These are phyloP conservation scores for Zymoseptoria pseudotritici DNA, from an alignment of 2,329 filamentous ascomycete species.

Conservation along the genomic window DNA sequence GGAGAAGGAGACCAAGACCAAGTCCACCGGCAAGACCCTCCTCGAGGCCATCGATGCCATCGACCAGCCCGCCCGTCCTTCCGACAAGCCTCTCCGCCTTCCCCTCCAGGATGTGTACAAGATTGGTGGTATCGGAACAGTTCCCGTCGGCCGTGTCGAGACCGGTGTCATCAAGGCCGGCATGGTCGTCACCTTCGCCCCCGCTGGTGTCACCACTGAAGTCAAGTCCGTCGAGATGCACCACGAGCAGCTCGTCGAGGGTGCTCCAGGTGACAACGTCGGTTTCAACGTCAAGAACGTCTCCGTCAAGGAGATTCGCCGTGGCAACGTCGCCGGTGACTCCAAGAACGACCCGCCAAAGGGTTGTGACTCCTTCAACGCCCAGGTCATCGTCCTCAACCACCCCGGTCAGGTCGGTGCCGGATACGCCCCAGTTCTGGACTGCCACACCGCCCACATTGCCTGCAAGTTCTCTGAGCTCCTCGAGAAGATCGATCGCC, in stretches of 20 bases:
- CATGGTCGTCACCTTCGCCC: slow-evolving; percentile 97
- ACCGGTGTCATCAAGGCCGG: slow-evolving; percentile 84
- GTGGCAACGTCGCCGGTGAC: slow-evolving; percentile 99
- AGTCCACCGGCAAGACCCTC: slow-evolving; percentile 90
- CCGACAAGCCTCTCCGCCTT: slow-evolving; percentile 99
- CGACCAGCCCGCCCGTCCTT: slow-evolving; percentile 83
- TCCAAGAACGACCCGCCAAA: slow-evolving; percentile 98
- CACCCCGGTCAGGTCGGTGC: slow-evolving; percentile 99
- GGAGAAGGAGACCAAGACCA: slow-evolving; percentile 96
- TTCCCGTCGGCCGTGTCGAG: slow-evolving; percentile 99
- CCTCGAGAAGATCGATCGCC: slow-evolving; percentile 99
- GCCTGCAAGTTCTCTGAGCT: slow-evolving; percentile 99
- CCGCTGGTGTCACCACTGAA: slow-evolving; percentile 99
- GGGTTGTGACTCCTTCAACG: slow-evolving; percentile 90
- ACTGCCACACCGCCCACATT: slow-evolving; percentile 99
- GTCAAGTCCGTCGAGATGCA: slow-evolving; percentile 99
- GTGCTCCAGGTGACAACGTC: slow-evolving; percentile 98
- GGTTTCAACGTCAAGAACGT: slow-evolving; percentile 99
- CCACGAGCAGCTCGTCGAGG: slow-evolving; percentile 96
- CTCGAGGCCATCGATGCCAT: slow-evolving; percentile 98
- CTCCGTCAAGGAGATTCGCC: slow-evolving; percentile 99
- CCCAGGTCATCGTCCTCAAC: slow-evolving; percentile 99
- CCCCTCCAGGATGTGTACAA: slow-evolving; percentile 99
- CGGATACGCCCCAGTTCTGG: slow-evolving; percentile 97
- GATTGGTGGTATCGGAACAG: slow-evolving; percentile 99